Evolutionary conservation across 257 asterid genomes (phyloP).

Genomic region (Linderniella brevidens): DNA sequence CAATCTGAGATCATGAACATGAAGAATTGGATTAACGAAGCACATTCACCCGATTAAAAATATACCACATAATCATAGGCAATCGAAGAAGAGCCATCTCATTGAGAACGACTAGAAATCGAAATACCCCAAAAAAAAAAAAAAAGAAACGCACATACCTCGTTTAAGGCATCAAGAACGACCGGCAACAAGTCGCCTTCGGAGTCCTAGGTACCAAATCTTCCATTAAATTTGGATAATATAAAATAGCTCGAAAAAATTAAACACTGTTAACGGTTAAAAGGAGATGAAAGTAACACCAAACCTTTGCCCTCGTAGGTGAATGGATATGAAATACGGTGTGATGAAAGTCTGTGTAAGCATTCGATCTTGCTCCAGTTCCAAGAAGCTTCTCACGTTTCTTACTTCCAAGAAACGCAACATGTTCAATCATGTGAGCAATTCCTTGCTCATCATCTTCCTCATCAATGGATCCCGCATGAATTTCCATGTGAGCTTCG

Average conservation of each 20-base stretch:
- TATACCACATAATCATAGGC: not conserved
- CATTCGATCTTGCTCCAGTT: conserved; percentile 97
- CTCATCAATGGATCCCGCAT: conserved; percentile 94
- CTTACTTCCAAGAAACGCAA: conserved; percentile 99
- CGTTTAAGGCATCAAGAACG: conserved; percentile 92
- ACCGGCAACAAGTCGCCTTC: conserved; percentile 85
- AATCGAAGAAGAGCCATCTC: conserved; percentile 1
- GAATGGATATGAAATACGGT: conserved; percentile 98
- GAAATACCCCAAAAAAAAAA: not conserved
- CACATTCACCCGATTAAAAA: not conserved
- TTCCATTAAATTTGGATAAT: conserved; percentile 12
- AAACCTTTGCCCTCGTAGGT: conserved; percentile 83
- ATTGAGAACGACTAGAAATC: conserved; percentile 1
- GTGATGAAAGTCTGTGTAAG: conserved; percentile 97
- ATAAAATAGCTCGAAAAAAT: conserved; percentile 6
- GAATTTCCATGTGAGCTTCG: conserved; percentile 99
- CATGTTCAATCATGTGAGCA: conserved; percentile 99
- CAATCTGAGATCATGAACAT: conserved; percentile 37
- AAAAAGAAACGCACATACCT: conserved; percentile 30
- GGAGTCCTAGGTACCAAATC: conserved; percentile 45
- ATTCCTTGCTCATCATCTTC: conserved; percentile 99
- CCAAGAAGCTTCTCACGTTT: conserved; percentile 99
- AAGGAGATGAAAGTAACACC: conserved; percentile 9
- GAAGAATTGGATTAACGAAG: conserved; percentile 1
- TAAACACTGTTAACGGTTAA: not conserved